Conservation (phyloP, 257 asterid species). For the Lycium barbarum region DNA sequence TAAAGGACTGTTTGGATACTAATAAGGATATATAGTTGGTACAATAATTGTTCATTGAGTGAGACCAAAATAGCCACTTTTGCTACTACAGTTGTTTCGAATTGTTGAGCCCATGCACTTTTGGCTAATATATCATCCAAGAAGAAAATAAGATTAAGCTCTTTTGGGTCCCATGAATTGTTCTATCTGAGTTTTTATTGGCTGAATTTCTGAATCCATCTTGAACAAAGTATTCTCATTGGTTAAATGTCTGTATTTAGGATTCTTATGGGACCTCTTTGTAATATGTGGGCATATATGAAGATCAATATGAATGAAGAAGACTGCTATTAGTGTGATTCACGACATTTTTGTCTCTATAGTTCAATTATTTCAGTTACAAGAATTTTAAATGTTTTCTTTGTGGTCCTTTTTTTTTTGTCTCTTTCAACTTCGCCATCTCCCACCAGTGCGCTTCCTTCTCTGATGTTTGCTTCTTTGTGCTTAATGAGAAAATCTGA, state of each 20-base stretch:
- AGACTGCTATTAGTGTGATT: conserved; percentile 41
- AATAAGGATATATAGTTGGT: not conserved
- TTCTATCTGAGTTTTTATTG: conserved; percentile 54
- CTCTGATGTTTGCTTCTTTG: not conserved
- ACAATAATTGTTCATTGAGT: not conserved
- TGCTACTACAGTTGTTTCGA: not conserved
- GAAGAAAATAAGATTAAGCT: conserved; percentile 29
- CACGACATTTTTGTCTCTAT: conserved; percentile 36
- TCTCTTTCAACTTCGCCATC: conserved; percentile 34
- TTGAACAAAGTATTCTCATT: conserved; percentile 43
- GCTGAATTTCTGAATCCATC: conserved; percentile 49
- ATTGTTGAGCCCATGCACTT: conserved; percentile 31
- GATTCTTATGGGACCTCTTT: conserved; percentile 56
- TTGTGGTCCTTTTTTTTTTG: conserved; percentile 55
- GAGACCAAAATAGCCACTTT: conserved; percentile 30
- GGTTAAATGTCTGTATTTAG: conserved; percentile 46
- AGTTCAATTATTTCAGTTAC: conserved; percentile 45
- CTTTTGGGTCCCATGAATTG: conserved; percentile 38
- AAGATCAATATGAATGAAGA: conserved; percentile 21
- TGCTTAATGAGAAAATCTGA: conserved; percentile 33
- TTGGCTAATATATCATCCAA: conserved; percentile 26
- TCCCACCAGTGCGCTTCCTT: not conserved
- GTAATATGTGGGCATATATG: conserved; percentile 33
- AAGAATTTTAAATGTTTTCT: not conserved
- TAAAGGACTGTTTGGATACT: not conserved